Evolutionary conservation across 2,329 filamentous ascomycete species (phyloP).

Genomic region (Fusarium sp.): DNA sequence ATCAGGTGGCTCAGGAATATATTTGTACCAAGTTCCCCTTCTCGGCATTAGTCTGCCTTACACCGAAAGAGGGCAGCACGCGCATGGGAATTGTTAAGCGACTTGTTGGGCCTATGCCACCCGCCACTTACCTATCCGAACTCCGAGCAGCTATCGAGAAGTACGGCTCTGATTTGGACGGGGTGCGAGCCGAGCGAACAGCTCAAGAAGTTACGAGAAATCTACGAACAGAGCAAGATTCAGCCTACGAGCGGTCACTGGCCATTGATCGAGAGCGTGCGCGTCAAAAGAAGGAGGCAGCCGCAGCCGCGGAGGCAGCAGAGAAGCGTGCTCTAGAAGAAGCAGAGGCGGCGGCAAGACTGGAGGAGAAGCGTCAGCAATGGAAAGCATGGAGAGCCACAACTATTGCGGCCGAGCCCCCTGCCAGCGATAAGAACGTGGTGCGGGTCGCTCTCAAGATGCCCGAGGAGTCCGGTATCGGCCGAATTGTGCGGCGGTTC

Average conservation of each 20-base stretch:
- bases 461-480: constrained; percentile 69
- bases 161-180: constrained; percentile 79
- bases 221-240: constrained; percentile 89
- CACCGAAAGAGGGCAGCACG: constrained; percentile 82
- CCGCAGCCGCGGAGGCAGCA: constrained; percentile 74
- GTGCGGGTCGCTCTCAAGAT: constrained; percentile 78
- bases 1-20: constrained; percentile 88
- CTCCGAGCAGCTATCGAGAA: constrained; percentile 78
- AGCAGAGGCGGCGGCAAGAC: constrained; percentile 68
- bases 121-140: constrained; percentile 79
- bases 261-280: constrained; percentile 89
- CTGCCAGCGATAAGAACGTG: constrained; percentile 68
- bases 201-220: constrained; percentile 85
- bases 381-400: constrained; percentile 86
- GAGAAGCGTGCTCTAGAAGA: constrained; percentile 69
- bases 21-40: constrained; percentile 95
- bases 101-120: constrained; percentile 76
- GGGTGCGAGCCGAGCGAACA: constrained; percentile 78
- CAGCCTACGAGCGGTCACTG: constrained; percentile 90
- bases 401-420: constrained; percentile 75
- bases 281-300: constrained; percentile 79
- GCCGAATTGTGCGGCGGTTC: constrained; percentile 83
- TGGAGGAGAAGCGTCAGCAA: constrained; percentile 62
- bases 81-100: constrained; percentile 92
- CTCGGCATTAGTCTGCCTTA: constrained; percentile 85